These are phyloP conservation scores for Sanghuangporus baumii DNA, from an alignment of 1,284 basidiomycete genomes.

Conservation along the genomic window DNA sequence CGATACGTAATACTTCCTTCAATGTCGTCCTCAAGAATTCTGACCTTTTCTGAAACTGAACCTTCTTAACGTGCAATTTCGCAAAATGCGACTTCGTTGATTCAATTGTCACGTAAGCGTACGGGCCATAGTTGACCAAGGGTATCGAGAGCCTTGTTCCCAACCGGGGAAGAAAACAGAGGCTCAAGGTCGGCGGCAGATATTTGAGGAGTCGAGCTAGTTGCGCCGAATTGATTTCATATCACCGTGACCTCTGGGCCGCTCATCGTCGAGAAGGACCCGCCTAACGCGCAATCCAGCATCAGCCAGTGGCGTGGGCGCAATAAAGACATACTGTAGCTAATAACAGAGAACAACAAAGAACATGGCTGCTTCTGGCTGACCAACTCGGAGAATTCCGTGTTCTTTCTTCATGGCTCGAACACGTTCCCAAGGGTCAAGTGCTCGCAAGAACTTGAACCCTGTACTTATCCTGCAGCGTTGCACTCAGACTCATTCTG, in stretches of 20 bases:
- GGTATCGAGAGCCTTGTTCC: slow-evolving; percentile 57
- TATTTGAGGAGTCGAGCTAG: slow-evolving; percentile 65
- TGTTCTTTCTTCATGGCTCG: too few species aligned
- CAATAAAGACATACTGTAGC: too few species aligned
- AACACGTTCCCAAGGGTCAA: too few species aligned
- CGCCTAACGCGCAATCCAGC: too few species aligned
- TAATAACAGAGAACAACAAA: too few species aligned
- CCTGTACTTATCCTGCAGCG: too few species aligned
- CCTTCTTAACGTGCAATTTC: slow-evolving; percentile 40
- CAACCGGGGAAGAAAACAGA: slow-evolving; percentile 61
- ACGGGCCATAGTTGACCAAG: slow-evolving; percentile 63
- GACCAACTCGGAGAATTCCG: too few species aligned
- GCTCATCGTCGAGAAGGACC: not conserved
- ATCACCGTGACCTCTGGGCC: slow-evolving; percentile 20
- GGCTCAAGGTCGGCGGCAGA: slow-evolving; percentile 50
- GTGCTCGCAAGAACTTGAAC: too few species aligned
- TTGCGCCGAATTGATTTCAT: slow-evolving; percentile 65
- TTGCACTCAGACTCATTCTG: too few species aligned
- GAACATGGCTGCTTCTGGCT: too few species aligned
- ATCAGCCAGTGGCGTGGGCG: too few species aligned
- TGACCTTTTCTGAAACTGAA: slow-evolving; percentile 44
- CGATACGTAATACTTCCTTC: slow-evolving; percentile 70
- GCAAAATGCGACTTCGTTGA: slow-evolving; percentile 52
- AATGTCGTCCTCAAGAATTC: slow-evolving; percentile 71
- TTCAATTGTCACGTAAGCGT: slow-evolving; percentile 69